Evolutionary conservation across 768 basidiomycete species (phyloP).

Genomic region (Ramaria sp.): DNA sequence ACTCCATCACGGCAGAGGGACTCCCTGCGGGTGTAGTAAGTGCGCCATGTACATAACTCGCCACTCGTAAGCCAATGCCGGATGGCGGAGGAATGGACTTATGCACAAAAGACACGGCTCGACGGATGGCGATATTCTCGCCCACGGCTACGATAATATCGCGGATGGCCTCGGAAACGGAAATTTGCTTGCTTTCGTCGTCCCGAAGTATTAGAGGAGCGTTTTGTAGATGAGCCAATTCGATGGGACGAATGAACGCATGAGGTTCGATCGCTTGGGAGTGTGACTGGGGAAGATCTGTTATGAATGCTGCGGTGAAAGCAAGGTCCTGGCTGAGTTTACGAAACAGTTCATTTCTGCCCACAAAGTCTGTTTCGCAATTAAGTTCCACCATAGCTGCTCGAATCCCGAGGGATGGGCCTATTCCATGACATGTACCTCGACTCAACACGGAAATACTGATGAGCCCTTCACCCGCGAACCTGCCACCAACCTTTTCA

Average conservation of each 20-base stretch:
- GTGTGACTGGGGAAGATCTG: constrained; percentile 27
- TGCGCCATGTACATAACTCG: constrained; percentile 53
- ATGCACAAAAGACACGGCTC: constrained; percentile 36
- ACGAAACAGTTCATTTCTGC: constrained; percentile 71
- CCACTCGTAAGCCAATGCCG: constrained; percentile 33
- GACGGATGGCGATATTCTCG: constrained; percentile 63
- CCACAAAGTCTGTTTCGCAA: constrained; percentile 97
- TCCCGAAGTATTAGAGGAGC: constrained; percentile 53
- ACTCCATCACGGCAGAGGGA: constrained; percentile 13
- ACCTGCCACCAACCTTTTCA: constrained; percentile 69
- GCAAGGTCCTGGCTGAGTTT: constrained; percentile 70
- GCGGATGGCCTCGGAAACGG: constrained; percentile 51
- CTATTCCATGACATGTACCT: constrained; percentile 35
- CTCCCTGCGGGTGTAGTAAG: constrained; percentile 22
- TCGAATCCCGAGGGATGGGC: constrained; percentile 34
- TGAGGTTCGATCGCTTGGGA: neutral
- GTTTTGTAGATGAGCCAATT: constrained; percentile 26
- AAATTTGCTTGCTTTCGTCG: constrained; percentile 24
- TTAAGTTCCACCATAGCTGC: constrained; percentile 87
- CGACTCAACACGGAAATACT: constrained; percentile 64
- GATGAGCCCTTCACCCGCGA: constrained; percentile 70
- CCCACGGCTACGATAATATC: constrained; percentile 67
- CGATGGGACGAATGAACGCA: constrained; percentile 1
- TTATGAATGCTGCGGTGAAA: constrained; percentile 68
- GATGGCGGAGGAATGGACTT: constrained; percentile 26